phyloP scores from a whole-genome alignment of 139 green algal genomes.

The Mesotaenium endlicherianum region DNA sequence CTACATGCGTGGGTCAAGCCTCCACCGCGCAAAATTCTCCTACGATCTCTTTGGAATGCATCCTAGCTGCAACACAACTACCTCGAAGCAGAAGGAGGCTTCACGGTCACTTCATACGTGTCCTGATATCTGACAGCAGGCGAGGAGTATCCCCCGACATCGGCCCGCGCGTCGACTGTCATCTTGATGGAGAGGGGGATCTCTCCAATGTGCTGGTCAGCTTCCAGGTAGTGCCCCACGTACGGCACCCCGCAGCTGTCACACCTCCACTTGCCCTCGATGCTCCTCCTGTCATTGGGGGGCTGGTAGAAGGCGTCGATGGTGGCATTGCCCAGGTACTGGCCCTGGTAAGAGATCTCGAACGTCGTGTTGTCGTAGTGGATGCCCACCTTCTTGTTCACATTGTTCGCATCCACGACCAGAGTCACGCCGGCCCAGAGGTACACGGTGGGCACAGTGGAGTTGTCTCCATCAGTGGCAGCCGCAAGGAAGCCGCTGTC shows the following conservation, averaged over 20 bases:
- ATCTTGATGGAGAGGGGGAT: neutral
- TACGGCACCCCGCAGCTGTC: neutral
- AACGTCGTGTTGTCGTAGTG: slow-evolving; percentile 7
- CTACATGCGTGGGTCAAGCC: too few species aligned
- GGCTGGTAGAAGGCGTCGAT: neutral
- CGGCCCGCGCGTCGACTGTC: neutral
- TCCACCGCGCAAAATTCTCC: too few species aligned
- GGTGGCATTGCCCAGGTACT: neutral
- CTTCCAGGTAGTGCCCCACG: slow-evolving; percentile 2
- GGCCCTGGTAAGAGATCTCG: neutral
- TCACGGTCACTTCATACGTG: neutral
- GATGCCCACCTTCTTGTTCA: neutral
- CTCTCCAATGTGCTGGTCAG: neutral
- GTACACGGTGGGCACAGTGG: neutral
- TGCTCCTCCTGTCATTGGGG: neutral
- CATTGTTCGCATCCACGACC: neutral
- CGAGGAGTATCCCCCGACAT: neutral
- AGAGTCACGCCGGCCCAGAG: neutral
- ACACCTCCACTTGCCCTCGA: neutral
- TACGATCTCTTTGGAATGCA: too few species aligned
- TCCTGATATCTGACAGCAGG: neutral
- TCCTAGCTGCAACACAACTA: too few species aligned
- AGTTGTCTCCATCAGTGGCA: neutral
- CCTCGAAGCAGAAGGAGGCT: too few species aligned
- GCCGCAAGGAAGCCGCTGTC: neutral